Conservation (phyloP, 2,329 filamentous ascomycete species). For the Cladobotryum protrusum region DNA sequence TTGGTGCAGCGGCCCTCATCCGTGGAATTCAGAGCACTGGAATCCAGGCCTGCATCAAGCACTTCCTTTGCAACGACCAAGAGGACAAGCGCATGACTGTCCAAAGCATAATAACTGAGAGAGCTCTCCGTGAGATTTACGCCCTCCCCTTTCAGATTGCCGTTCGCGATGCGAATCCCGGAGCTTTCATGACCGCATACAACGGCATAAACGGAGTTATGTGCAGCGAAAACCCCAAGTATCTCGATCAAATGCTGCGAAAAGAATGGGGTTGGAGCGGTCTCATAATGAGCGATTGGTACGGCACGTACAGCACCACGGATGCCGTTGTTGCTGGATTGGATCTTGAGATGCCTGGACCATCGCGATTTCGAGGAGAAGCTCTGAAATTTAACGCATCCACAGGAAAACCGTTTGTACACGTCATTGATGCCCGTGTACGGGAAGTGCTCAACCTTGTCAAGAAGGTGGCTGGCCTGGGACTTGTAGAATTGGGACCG, state of each 20-base stretch:
- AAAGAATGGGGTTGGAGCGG: slow-evolving; percentile 54
- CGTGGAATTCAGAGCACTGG: slow-evolving; percentile 51
- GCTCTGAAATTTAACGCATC: slow-evolving; percentile 45
- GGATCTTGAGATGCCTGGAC: slow-evolving; percentile 56
- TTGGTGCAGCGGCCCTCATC: slow-evolving; percentile 47
- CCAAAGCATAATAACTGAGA: slow-evolving; percentile 47
- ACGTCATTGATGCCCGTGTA: slow-evolving; percentile 52
- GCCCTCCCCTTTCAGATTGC: slow-evolving; percentile 52
- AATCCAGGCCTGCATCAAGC: slow-evolving; percentile 52
- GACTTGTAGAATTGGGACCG: slow-evolving; percentile 47
- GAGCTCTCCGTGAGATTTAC: slow-evolving; percentile 54
- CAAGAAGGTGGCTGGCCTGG: slow-evolving; percentile 48
- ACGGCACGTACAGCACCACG: slow-evolving; percentile 49
- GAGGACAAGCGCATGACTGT: slow-evolving; percentile 53
- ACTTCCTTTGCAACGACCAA: slow-evolving; percentile 57
- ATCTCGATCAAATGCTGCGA: slow-evolving; percentile 46
- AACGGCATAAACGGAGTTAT: slow-evolving; percentile 53
- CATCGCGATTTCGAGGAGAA: slow-evolving; percentile 45
- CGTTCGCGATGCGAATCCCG: slow-evolving; percentile 44
- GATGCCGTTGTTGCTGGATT: slow-evolving; percentile 46
- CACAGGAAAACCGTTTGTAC: slow-evolving; percentile 49
- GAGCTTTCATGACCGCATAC: slow-evolving; percentile 53
- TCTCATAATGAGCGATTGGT: slow-evolving; percentile 56
- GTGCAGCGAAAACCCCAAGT: slow-evolving; percentile 47
- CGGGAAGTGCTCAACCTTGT: slow-evolving; percentile 53